Conservation (phyloP, 495 filamentous ascomycete genomes). For the Astrothelium subdiscretum region DNA sequence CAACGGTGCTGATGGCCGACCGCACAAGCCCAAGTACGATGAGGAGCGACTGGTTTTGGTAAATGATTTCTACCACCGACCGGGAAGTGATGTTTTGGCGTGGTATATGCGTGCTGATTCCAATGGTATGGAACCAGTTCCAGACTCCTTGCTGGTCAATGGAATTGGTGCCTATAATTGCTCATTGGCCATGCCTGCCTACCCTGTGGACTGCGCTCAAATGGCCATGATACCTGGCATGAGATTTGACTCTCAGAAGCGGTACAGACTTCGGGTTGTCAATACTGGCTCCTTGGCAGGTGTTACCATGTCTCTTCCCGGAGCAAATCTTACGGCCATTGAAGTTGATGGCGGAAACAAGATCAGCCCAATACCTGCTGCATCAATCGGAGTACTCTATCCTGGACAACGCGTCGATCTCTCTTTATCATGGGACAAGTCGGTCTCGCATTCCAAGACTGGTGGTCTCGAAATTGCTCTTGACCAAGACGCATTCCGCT, state of each 20-base stretch:
- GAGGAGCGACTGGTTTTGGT: conserved; percentile 39
- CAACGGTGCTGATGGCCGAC: not conserved
- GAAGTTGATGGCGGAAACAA: conserved; percentile 35
- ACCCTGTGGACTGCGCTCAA: conserved; percentile 33
- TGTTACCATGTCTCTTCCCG: conserved; percentile 28
- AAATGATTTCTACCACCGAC: conserved; percentile 43
- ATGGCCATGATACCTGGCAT: not conserved
- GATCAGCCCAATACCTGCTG: conserved; percentile 17
- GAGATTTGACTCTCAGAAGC: not conserved
- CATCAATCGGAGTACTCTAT: conserved; percentile 34
- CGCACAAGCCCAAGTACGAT: conserved; percentile 6
- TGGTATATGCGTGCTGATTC: conserved; percentile 37
- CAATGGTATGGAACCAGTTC: conserved; percentile 43
- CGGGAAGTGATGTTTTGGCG: conserved; percentile 27
- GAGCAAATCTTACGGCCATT: conserved; percentile 25
- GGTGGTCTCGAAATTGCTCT: conserved; percentile 24
- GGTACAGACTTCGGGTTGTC: conserved; percentile 12
- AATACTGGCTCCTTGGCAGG: conserved; percentile 34
- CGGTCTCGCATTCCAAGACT: not conserved
- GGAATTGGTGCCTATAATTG: conserved; percentile 39
- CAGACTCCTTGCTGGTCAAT: conserved; percentile 42
- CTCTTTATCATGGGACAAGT: conserved; percentile 22
- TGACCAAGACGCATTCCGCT: conserved; percentile 39
- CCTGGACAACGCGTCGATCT: conserved; percentile 41
- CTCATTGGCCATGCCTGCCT: conserved; percentile 36